Evolutionary conservation across 116 monocot genomes (phyloP).

Genomic region (Dioscorea cayenensis): DNA sequence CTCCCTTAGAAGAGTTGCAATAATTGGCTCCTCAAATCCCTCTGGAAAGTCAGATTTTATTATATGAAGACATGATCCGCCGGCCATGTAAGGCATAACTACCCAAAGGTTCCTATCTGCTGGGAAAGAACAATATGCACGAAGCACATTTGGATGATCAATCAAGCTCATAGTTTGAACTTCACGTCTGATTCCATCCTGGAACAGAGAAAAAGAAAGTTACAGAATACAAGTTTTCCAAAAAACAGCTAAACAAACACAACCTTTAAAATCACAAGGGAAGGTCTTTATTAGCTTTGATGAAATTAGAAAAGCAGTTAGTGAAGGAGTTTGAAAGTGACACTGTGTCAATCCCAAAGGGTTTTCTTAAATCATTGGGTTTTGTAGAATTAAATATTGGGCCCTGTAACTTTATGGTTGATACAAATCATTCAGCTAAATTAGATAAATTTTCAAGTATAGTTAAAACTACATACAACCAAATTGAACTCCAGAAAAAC

Average conservation of each 20-base stretch:
- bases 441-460: too few relatives aligned
- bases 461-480: too few relatives aligned
- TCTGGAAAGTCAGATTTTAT: slow-evolving; percentile 83
- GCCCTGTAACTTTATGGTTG: too few relatives aligned
- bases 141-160: slow-evolving; percentile 88
- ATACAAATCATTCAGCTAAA: too few relatives aligned
- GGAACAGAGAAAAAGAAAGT: slow-evolving; percentile 9
- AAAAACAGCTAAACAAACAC: background rate
- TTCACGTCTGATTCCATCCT: slow-evolving; percentile 96
- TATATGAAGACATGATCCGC: slow-evolving; percentile 93
- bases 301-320: too few relatives aligned
- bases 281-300: background rate
- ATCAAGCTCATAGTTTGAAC: slow-evolving; percentile 90
- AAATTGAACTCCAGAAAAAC: too few relatives aligned
- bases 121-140: slow-evolving; percentile 86
- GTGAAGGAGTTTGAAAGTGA: too few relatives aligned
- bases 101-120: slow-evolving; percentile 74
- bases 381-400: too few relatives aligned
- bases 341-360: too few relatives aligned
- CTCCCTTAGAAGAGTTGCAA: slow-evolving; percentile 78
- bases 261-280: background rate
- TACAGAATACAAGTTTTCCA: background rate
- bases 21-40: slow-evolving; percentile 92
- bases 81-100: slow-evolving; percentile 97
- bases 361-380: too few relatives aligned